Conservation (phyloP, 306 rosid genomes). For the Mimosa bimucronata region DNA sequence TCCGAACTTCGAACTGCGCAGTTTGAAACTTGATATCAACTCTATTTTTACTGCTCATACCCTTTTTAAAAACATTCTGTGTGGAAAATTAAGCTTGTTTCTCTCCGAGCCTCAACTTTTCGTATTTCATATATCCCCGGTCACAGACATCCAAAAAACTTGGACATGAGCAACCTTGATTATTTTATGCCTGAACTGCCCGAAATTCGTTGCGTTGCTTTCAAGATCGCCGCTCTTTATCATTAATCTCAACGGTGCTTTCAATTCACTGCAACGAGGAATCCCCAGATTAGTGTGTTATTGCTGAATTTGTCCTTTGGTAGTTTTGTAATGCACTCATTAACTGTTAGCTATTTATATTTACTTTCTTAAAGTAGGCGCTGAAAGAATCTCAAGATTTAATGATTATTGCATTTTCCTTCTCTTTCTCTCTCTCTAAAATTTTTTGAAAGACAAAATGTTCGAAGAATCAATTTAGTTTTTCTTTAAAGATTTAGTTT, state of each 20-base stretch:
- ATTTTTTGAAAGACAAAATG: neutral
- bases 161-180: neutral
- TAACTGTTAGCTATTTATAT: neutral
- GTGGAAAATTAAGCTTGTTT: neutral
- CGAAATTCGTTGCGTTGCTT: neutral
- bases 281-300: neutral
- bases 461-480: neutral
- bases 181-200: neutral
- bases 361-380: neutral
- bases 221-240: neutral
- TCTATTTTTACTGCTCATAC: neutral
- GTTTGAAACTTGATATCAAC: neutral
- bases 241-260: neutral
- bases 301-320: conserved; percentile 9
- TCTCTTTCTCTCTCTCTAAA: neutral
- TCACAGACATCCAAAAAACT: neutral
- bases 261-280: neutral
- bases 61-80: neutral
- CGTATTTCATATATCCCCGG: neutral
- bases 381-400: conserved; percentile 5
- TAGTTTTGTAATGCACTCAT: conserved; percentile 12
- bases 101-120: neutral
- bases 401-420: neutral
- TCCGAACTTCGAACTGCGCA: neutral
- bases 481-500: neutral